phyloP scores from a whole-genome alignment of 345 rosid genomes.

The Garcia nutans region DNA sequence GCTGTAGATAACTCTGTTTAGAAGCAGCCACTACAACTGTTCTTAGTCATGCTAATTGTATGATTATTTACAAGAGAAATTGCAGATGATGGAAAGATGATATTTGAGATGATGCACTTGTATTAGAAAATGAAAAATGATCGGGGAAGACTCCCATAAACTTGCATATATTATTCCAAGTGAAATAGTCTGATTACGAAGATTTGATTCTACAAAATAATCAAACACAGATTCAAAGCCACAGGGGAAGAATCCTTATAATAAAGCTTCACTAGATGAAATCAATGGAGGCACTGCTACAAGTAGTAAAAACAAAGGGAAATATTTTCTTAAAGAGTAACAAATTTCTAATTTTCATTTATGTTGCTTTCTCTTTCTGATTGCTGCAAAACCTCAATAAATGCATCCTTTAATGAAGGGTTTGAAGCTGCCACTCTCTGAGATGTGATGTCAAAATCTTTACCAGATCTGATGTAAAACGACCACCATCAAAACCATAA shows the following conservation, averaged over 20 bases:
- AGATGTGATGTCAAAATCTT: slow-evolving; percentile 74
- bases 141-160: not conserved
- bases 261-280: not conserved
- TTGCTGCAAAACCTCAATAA: slow-evolving; percentile 59
- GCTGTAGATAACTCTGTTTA: too few relatives aligned
- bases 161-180: not conserved
- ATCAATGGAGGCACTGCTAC: not conserved
- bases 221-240: slow-evolving; percentile 6
- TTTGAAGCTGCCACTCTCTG: slow-evolving; percentile 90
- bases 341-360: not conserved
- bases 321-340: not conserved
- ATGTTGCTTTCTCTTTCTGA: slow-evolving; percentile 32
- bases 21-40: too few relatives aligned
- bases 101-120: too few relatives aligned
- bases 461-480: slow-evolving; percentile 66
- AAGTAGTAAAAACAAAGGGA: not conserved
- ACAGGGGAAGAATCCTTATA: slow-evolving; percentile 8
- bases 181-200: too few relatives aligned
- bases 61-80: too few relatives aligned
- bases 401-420: slow-evolving; percentile 63
- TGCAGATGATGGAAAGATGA: too few relatives aligned
- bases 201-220: slow-evolving; percentile 7
- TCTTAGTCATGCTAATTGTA: too few relatives aligned
- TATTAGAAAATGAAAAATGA: too few relatives aligned
- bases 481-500: slow-evolving; percentile 6